Evolutionary conservation across 164 flowering plant species (phyloP).

Genomic region (Annona cherimola): DNA sequence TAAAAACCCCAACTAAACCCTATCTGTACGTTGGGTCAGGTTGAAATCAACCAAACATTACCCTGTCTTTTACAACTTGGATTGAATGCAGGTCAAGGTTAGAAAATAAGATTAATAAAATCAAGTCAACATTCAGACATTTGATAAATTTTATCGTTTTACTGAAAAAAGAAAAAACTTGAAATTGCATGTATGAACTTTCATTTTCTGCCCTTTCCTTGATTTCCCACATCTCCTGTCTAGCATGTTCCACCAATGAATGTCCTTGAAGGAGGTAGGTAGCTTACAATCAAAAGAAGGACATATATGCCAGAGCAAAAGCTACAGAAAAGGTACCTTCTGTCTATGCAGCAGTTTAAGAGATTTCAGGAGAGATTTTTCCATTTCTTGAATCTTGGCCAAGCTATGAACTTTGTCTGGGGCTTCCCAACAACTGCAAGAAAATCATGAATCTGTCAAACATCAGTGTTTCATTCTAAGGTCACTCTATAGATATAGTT

Average conservation of each 20-base stretch:
- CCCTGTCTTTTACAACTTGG: too few relatives aligned
- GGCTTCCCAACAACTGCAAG: not conserved
- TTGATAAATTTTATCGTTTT: too few relatives aligned
- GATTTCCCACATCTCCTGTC: too few relatives aligned
- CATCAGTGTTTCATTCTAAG: not conserved
- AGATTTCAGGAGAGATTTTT: conserved; percentile 1
- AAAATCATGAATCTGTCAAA: not conserved
- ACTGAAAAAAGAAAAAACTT: too few relatives aligned
- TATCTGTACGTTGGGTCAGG: too few relatives aligned
- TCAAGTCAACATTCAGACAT: too few relatives aligned
- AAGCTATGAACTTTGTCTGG: conserved; percentile 1
- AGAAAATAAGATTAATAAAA: too few relatives aligned
- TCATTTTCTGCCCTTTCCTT: too few relatives aligned
- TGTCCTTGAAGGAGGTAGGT: not conserved
- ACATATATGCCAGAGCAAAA: not conserved
- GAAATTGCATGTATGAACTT: too few relatives aligned
- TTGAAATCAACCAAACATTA: too few relatives aligned
- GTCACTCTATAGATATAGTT: not conserved
- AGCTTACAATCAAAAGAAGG: not conserved
- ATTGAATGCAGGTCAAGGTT: too few relatives aligned
- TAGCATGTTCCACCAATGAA: not conserved
- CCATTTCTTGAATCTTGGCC: not conserved
- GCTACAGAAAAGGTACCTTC: not conserved
- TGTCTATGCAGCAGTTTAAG: not conserved
- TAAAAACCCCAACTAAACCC: too few relatives aligned